Percentiles rank a stretch among this genome's conserved stretches.
These are phyloP conservation scores for Barbarea vulgaris DNA, from an alignment of 345 rosid genomes.

Conservation along the genomic window DNA sequence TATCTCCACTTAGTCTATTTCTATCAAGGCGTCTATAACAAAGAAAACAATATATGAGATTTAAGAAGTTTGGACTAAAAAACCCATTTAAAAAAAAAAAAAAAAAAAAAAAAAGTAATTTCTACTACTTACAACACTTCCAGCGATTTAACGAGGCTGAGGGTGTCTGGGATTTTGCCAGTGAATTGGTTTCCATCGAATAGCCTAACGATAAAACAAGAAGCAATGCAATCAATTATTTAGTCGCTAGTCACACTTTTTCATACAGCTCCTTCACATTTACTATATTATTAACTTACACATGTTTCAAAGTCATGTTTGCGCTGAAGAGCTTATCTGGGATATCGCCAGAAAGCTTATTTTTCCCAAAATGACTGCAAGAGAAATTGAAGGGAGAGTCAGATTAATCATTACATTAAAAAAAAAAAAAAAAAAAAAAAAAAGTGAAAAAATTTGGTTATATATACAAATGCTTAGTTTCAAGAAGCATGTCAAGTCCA, in stretches of 20 bases:
- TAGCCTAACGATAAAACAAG: slow-evolving; percentile 49
- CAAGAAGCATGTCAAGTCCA: slow-evolving; percentile 77
- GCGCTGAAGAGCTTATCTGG: slow-evolving; percentile 70
- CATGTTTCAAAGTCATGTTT: slow-evolving; percentile 65
- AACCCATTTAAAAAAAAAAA: too few species aligned
- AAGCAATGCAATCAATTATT: not conserved
- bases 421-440: not conserved
- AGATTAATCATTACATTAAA: not conserved
- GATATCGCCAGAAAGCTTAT: slow-evolving; percentile 65
- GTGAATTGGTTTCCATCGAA: slow-evolving; percentile 68
- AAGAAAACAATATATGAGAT: slow-evolving; percentile 11
- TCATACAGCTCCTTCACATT: not conserved
- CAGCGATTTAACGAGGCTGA: slow-evolving; percentile 61
- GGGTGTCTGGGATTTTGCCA: slow-evolving; percentile 61
- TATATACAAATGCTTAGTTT: slow-evolving; percentile 79
- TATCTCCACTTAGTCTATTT: slow-evolving; percentile 55
- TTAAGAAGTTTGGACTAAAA: not conserved
- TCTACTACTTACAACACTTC: slow-evolving; percentile 70
- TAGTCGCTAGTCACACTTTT: not conserved
- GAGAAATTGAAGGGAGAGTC: slow-evolving; percentile 4
- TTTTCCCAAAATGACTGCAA: slow-evolving; percentile 74
- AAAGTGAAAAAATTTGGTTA: slow-evolving; percentile 7
- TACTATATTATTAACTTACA: slow-evolving; percentile 58
- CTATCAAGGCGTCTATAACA: slow-evolving; percentile 73
- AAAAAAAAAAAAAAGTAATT: too few species aligned